Conservation (phyloP, 2,329 filamentous ascomycete species). For the Botryotinia globosa region DNA sequence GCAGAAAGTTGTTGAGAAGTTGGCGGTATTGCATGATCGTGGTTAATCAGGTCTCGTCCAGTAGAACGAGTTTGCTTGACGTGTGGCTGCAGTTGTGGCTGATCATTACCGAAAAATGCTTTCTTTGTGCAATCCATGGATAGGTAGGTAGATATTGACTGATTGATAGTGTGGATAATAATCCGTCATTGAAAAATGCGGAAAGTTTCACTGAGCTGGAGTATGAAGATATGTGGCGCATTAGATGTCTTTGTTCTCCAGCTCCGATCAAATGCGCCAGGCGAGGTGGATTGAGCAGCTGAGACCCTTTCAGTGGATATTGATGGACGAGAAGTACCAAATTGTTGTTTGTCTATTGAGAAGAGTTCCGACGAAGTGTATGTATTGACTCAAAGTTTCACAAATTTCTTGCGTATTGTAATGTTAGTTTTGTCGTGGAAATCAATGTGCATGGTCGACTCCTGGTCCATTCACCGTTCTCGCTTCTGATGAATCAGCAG, state of each 20-base stretch:
- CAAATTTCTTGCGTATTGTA: too few relatives aligned
- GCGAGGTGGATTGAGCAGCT: not conserved
- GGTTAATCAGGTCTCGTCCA: not conserved
- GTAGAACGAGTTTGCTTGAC: not conserved
- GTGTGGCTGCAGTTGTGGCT: conserved; percentile 8
- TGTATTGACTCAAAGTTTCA: not conserved
- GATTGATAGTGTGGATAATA: not conserved
- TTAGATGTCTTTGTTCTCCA: not conserved
- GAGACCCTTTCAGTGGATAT: not conserved
- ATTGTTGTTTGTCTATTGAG: not conserved
- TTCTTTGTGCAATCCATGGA: not conserved
- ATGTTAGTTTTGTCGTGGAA: not conserved
- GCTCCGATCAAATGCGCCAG: too few relatives aligned
- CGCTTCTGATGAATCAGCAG: conserved; percentile 5
- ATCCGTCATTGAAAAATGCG: not conserved
- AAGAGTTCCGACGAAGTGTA: not conserved
- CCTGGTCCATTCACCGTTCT: not conserved
- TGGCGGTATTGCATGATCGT: conserved; percentile 7
- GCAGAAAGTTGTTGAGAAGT: not conserved
- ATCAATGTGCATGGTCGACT: not conserved
- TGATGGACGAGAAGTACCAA: not conserved
- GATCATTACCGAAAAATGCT: not conserved
- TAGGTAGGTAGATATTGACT: not conserved
- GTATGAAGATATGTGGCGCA: not conserved
- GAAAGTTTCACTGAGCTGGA: too few relatives aligned